phyloP scores from a whole-genome alignment of 306 rosid genomes.

The Medicago arabica region DNA sequence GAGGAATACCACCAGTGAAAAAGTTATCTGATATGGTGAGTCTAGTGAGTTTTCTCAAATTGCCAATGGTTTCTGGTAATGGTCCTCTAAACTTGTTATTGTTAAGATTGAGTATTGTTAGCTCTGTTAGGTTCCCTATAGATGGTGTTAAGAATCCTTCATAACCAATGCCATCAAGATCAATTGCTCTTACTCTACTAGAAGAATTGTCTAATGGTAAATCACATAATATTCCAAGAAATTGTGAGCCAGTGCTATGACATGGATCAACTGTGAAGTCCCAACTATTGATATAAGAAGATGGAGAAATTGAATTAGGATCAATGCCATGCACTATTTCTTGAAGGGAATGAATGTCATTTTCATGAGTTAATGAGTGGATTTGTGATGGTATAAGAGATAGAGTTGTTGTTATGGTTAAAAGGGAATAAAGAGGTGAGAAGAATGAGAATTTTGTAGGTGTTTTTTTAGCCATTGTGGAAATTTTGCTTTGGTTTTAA shows the following conservation, averaged over 20 bases:
- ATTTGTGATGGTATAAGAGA: conserved; percentile 18
- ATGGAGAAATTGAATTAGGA: conserved; percentile 48
- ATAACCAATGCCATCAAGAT: conserved; percentile 54
- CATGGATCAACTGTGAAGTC: conserved; percentile 55
- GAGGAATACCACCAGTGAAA: conserved; percentile 51
- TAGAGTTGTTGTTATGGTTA: conserved; percentile 8
- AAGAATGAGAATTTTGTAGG: conserved; percentile 17
- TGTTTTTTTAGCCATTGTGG: conserved; percentile 42
- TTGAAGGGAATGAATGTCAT: conserved; percentile 44
- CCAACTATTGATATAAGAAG: conserved; percentile 51
- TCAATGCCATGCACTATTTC: conserved; percentile 47
- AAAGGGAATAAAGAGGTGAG: conserved; percentile 26
- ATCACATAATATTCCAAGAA: conserved; percentile 56
- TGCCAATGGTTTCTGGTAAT: conserved; percentile 43
- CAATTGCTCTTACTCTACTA: conserved; percentile 54
- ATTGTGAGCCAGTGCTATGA: conserved; percentile 46
- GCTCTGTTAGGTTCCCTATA: conserved; percentile 52
- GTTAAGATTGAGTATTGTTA: conserved; percentile 45
- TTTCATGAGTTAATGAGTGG: conserved; percentile 42
- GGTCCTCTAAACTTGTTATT: conserved; percentile 62
- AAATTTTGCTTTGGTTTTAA: background rate
- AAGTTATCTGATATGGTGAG: conserved; percentile 51
- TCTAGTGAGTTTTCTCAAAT: conserved; percentile 51
- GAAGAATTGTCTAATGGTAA: conserved; percentile 49
- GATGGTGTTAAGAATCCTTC: conserved; percentile 57